phyloP scores from a whole-genome alignment of 768 basidiomycete genomes.

The Mrakia blollopis region DNA sequence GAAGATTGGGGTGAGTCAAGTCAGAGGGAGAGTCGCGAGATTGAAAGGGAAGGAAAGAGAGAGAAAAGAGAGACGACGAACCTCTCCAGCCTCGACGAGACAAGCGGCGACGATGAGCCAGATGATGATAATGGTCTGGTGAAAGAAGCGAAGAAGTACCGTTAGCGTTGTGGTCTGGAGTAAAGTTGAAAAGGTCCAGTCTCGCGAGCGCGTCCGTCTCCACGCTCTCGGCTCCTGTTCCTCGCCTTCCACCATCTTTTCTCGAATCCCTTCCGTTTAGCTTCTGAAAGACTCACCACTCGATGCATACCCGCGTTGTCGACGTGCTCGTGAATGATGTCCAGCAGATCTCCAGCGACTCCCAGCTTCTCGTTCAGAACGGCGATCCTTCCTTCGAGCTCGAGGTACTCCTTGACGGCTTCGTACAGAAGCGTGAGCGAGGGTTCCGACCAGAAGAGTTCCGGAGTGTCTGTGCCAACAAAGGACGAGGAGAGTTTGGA shows the following conservation, averaged over 20 bases:
- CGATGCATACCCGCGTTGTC: slow-evolving; percentile 55
- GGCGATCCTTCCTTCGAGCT: slow-evolving; percentile 74
- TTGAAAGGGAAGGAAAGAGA: neutral
- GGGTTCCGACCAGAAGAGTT: slow-evolving; percentile 92
- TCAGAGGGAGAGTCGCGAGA: neutral
- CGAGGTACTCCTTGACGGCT: slow-evolving; percentile 90
- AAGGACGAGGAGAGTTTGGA: neutral
- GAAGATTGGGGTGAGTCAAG: neutral
- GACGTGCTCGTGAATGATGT: slow-evolving; percentile 87
- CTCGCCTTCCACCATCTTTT: too few species aligned
- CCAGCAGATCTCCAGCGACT: slow-evolving; percentile 80
- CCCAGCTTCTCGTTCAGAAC: slow-evolving; percentile 82
- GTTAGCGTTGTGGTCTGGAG: too few species aligned
- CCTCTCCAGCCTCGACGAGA: slow-evolving; percentile 69
- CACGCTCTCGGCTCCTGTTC: too few species aligned
- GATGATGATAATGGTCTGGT: slow-evolving; percentile 64
- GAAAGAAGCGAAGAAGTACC: slow-evolving; percentile 67
- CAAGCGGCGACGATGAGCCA: slow-evolving; percentile 66
- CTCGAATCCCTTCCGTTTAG: too few species aligned
- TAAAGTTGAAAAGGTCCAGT: neutral
- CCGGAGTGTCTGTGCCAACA: slow-evolving; percentile 67
- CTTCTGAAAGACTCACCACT: too few species aligned
- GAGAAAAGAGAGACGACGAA: neutral
- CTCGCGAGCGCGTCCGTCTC: too few species aligned
- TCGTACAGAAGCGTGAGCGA: slow-evolving; percentile 83